Base-by-base conservation (phyloP, 768 basidiomycete species). In the Cystobasidium tubakii region DNA sequence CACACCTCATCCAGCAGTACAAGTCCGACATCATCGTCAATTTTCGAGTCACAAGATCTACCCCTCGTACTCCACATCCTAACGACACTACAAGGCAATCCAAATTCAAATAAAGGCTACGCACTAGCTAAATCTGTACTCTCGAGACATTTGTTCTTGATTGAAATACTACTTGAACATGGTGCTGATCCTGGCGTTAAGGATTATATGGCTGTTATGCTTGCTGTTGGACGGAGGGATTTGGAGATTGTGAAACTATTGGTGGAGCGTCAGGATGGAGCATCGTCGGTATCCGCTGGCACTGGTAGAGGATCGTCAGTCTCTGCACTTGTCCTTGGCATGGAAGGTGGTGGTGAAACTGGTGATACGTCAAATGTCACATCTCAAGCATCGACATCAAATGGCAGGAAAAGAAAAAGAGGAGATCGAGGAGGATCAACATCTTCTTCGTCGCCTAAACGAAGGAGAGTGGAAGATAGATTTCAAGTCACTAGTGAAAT, bases 41-140 rank as follows among this genome's bases (percentile, higher is more conserved):
- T 3, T 6, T 65, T 65, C 23, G 63, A 65, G 21, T 7, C 33
- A 25, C 17, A 43, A 33, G 31, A 33, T 43, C 29, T 50, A 25
- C 66, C 66, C 2, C 50, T 82, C 15, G 75, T 81, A 17, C 34
- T 27, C 25, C 77, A 81, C 69, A 76, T 82, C 1, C 78, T 79
- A 67, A 55, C 36, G 1, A 85, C 27, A 77, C 80, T 83, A 23
- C 75, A 78, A 0, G 85, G 87, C 1, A 82, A 87, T 53, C 78
- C 84, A 25, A 86, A 93, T 80, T 86, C 89, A 7, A 84, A 90
- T 81, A 84, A 86, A 3, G 93, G 93, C 0, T 95, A 92, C 78
- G 87, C 89, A 1, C 86, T 96, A 42, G 87, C 87, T 25, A 88
- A 86, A 77, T 91, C 92, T 0, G 89, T 91, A 1, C 84, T 87